phyloP scores from a whole-genome alignment of 2,329 filamentous ascomycete species.

The Myriosclerotinia curreyana region DNA sequence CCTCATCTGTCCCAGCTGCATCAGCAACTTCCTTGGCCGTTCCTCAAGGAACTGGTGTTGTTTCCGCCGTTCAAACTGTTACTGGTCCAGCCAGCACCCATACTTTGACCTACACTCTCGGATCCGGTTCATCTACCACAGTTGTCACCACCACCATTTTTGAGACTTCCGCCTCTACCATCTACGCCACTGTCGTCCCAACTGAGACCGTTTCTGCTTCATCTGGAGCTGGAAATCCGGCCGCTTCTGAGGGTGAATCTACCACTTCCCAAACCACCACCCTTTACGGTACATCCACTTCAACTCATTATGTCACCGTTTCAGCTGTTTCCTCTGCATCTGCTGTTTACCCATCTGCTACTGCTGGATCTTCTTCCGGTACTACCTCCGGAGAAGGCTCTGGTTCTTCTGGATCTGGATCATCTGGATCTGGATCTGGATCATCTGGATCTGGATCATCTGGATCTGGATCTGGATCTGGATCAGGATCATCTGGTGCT shows the following conservation, averaged over 20 bases:
- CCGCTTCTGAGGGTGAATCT: neutral
- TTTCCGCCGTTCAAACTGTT: slow-evolving; percentile 2
- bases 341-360: slow-evolving; percentile 5
- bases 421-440: too few species aligned
- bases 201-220: slow-evolving; percentile 3
- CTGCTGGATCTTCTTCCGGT: slow-evolving; percentile 19
- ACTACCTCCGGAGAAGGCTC: neutral
- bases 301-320: slow-evolving; percentile 32
- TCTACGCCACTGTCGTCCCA: slow-evolving; percentile 31
- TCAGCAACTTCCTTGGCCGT: slow-evolving; percentile 7
- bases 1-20: neutral
- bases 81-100: neutral
- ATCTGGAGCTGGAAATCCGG: slow-evolving; percentile 2
- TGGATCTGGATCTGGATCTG: slow-evolving; percentile 13
- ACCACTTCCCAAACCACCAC: slow-evolving; percentile 26
- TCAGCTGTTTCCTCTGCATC: neutral
- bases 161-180: slow-evolving; percentile 40
- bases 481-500: slow-evolving; percentile 16
- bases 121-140: slow-evolving; percentile 44
- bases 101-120: slow-evolving; percentile 44
- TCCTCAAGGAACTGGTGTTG: slow-evolving; percentile 26
- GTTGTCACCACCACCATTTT: slow-evolving; percentile 46
- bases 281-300: slow-evolving; percentile 27
- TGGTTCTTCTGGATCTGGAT: too few species aligned
- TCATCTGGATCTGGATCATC: neutral